Base-by-base conservation (phyloP, 176 grass and related monocot genomes). In the Leersia perrieri region DNA sequence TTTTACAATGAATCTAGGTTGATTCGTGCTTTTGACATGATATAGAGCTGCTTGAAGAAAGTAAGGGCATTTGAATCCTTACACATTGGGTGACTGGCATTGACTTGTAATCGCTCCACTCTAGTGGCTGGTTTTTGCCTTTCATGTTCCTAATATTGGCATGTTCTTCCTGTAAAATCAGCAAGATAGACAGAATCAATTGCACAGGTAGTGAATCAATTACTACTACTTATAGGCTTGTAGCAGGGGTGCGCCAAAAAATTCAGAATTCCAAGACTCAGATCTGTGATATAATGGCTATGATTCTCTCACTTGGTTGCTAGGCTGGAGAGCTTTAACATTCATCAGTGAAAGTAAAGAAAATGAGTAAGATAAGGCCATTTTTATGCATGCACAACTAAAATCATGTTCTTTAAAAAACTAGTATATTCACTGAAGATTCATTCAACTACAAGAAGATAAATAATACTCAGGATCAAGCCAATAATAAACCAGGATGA, bases 21-120 rank as follows among this genome's bases (percentile, higher is more conserved):
- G 45, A 23, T 63, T 10, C 8, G 1, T 68, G 14, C 22, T 32
- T 40, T 76, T 39, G 10, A 1, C 31, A 61, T 88, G 62, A n/a
- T 11, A 34, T 38, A 79, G 13, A 57, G 76, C 8, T 0, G 29
- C 31, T 29, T 29, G 12, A 73, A 49, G 60, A 42, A 81, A 20
- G 32, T 5, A 34, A 18, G 66, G 58, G 10, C 2, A 68, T 71
- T 22, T 5, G 0, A 73, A 68, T 68, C 6, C 74, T 87, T 95
- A 99, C 97, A 83, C 83, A 96, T 94, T 96, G 97, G 5, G 97
- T 99, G 67, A 99, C 93, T 72, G 91, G 85, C 97, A 99, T 99
- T 0, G 97, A 99, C 87, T 99, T 99, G 93, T 99, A 99, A 70
- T 99, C 91, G 0, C 63, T 77, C 93, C 93, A 96, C 39, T 93